Evolutionary conservation across 768 basidiomycete genomes (phyloP).

Genomic region (Leucocoprinus birnbaumii): DNA sequence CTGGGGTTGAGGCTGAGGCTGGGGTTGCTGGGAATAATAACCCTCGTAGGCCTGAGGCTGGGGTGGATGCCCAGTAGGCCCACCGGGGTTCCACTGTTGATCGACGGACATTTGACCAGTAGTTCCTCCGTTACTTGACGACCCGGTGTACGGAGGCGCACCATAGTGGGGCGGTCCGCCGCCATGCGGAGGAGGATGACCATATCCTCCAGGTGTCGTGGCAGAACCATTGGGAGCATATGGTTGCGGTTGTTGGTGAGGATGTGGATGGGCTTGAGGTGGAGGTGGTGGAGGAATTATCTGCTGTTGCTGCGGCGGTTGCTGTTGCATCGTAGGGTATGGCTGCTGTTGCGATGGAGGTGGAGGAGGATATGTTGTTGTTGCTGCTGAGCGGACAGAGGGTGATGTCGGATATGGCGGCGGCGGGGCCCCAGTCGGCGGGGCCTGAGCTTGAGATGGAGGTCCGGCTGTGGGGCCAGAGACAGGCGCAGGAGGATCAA

Average conservation of each 20-base stretch:
- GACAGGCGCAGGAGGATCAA: conserved; percentile 16
- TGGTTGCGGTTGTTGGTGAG: conserved; percentile 19
- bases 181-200: neutral
- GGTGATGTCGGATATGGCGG: conserved; percentile 14
- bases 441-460: conserved; percentile 15
- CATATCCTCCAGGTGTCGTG: conserved; percentile 13
- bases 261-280: conserved; percentile 21
- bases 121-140: neutral
- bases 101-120: conserved; percentile 1
- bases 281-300: conserved; percentile 21
- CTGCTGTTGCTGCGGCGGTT: conserved; percentile 17
- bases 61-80: conserved; percentile 3
- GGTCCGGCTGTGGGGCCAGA: conserved; percentile 11
- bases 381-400: conserved; percentile 4
- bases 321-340: conserved; percentile 16
- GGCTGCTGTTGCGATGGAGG: conserved; percentile 14
- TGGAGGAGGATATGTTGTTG: conserved; percentile 16
- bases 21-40: conserved; percentile 24
- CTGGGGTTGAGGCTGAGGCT: conserved; percentile 9
- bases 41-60: conserved; percentile 24
- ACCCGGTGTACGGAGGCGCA: conserved; percentile 8
- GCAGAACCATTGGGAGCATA: conserved; percentile 5
- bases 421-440: conserved; percentile 6
- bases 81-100: conserved; percentile 19
- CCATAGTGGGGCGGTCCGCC: conserved; percentile 11